These are phyloP conservation scores for Penicillium olsonii DNA, from an alignment of 2,329 filamentous ascomycete genomes.

Conservation along the genomic window DNA sequence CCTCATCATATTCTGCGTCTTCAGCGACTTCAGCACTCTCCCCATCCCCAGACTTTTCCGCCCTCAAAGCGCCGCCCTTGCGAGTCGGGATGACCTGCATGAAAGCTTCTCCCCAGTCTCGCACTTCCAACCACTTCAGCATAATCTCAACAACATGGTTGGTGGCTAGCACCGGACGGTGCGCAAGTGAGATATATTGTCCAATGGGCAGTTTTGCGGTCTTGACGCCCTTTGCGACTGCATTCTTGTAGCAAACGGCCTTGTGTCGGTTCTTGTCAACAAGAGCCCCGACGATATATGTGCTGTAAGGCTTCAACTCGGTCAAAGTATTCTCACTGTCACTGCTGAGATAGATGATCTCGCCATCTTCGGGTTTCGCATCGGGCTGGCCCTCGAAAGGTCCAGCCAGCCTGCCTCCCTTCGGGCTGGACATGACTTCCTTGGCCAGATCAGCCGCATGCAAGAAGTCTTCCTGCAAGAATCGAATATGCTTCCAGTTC, in stretches of 20 bases:
- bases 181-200: constrained; percentile 90
- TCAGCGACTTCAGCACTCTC: constrained; percentile 11
- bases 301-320: constrained; percentile 80
- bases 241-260: constrained; percentile 84
- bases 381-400: constrained; percentile 51
- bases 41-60: constrained; percentile 20
- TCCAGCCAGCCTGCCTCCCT: constrained; percentile 62
- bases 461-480: constrained; percentile 74
- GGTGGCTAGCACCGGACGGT: constrained; percentile 81
- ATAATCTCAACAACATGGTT: constrained; percentile 98
- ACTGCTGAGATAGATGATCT: constrained; percentile 85
- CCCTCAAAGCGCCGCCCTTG: constrained; percentile 74
- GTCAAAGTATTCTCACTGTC: constrained; percentile 86
- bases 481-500: constrained; percentile 76
- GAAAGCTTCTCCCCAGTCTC: constrained; percentile 91
- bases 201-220: constrained; percentile 93
- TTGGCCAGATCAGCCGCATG: constrained; percentile 67
- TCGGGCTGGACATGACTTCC: constrained; percentile 62
- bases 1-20: constrained; percentile 18
- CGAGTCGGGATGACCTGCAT: constrained; percentile 83
- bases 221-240: constrained; percentile 71
- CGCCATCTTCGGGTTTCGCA: constrained; percentile 46
- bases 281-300: constrained; percentile 89
- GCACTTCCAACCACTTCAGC: constrained; percentile 85
- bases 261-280: constrained; percentile 98